Percentiles rank a stretch among this genome's conserved stretches.
phyloP scores from a whole-genome alignment of 495 filamentous ascomycete species.

The Talaromyces borbonicus region DNA sequence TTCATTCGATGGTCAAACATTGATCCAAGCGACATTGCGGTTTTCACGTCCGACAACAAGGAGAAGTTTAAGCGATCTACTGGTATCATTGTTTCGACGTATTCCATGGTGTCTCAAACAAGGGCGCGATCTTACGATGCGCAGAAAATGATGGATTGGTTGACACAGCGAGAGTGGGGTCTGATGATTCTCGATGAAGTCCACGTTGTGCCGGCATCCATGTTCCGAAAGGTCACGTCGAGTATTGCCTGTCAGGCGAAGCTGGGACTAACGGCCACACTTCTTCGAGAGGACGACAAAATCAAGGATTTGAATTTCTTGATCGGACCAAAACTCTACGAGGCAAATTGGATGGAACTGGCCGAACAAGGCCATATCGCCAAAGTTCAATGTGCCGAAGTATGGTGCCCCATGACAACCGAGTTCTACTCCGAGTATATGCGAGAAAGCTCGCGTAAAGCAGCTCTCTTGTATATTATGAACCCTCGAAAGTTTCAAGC shows the following conservation, averaged over 20 bases:
- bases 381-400: constrained; percentile 94
- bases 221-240: constrained; percentile 89
- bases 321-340: constrained; percentile 95
- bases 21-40: constrained; percentile 80
- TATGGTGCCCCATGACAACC: constrained; percentile 98
- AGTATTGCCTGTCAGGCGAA: constrained; percentile 91
- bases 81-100: constrained; percentile 93
- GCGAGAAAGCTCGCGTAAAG: constrained; percentile 56
- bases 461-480: constrained; percentile 83
- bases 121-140: constrained; percentile 81
- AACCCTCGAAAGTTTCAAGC: constrained; percentile 96
- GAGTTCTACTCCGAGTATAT: constrained; percentile 97
- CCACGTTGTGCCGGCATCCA: constrained; percentile 91
- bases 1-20: constrained; percentile 99
- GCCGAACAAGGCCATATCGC: constrained; percentile 96
- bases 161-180: constrained; percentile 89
- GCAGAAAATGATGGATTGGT: constrained; percentile 96
- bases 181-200: constrained; percentile 97
- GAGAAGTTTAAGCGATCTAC: constrained; percentile 80
- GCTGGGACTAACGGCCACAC: constrained; percentile 88
- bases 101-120: constrained; percentile 94
- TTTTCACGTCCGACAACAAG: constrained; percentile 94
- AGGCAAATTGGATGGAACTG: constrained; percentile 99
- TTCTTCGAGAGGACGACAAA: constrained; percentile 96
- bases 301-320: constrained; percentile 96